Base-by-base conservation (phyloP, 23 red algal species). In the Pyropia haitanensis region DNA sequence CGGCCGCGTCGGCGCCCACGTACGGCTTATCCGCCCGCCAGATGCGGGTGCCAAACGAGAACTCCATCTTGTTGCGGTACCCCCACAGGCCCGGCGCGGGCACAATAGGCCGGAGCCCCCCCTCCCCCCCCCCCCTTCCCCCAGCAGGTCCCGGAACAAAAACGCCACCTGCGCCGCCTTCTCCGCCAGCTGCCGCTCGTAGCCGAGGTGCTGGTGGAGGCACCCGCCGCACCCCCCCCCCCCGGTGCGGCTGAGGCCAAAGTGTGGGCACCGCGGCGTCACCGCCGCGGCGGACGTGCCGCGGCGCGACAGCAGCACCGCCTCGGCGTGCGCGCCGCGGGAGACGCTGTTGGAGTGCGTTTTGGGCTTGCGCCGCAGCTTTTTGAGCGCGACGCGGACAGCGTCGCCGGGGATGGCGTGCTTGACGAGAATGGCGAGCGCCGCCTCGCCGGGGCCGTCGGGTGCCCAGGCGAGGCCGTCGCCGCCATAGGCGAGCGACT, bases 1-100 rank as follows among this genome's bases (percentile, higher is more conserved):
- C 21, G 20, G 68, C 46, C 14, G 55, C 13, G n/a, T 63, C 6
- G 46, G 53, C 21, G 44, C 27, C 68, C 27, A 61, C 31, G 65
- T 68, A 75, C n/a, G 24, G 33, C 60, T 24, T 28, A 13, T 70
- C n/a, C 66, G 53, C 29, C 18, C 28, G 49, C 86, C 87, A 98
- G 26, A 21, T 21, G 27, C 64, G 64, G 17, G 75, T 75, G 14
- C 94, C 94, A 62, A 88, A 98, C 19, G 61, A 76, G 26, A 98
- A 98, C 72, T 98, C 94, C 94, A 98, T 98, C 58, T 98, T 98
- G 56, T 98, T 98, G 0, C 94, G 82, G 65, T 83, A 98, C 15
- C 53, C 66, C 10, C 77, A 82, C 20, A 81, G 53, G 23, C 62
- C 53, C 28, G 49, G 28, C 49, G 55, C 87, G n/a, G 51, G 58